phyloP scores from a whole-genome alignment of 345 rosid species.

The Trapa bicornis region DNA sequence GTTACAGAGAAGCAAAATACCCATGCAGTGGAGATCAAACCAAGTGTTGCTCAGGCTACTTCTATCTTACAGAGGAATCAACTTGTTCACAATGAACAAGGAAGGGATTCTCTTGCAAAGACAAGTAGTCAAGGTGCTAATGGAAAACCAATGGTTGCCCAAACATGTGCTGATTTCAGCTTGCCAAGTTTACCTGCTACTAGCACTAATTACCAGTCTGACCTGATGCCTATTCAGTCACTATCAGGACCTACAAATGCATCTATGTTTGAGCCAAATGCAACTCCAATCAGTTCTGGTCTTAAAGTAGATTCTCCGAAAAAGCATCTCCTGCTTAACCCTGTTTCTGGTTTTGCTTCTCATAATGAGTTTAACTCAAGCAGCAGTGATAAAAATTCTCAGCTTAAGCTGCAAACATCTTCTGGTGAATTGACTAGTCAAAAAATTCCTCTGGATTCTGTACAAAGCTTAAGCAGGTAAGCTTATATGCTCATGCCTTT shows the following conservation, averaged over 20 bases:
- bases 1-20: slow-evolving; percentile 26
- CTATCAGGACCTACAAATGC: slow-evolving; percentile 16
- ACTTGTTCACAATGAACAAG: slow-evolving; percentile 8
- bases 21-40: slow-evolving; percentile 18
- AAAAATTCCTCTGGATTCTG: slow-evolving; percentile 7
- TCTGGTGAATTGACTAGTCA: slow-evolving; percentile 16
- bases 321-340: slow-evolving; percentile 16
- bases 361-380: slow-evolving; percentile 12
- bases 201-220: slow-evolving; percentile 23
- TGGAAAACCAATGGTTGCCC: slow-evolving; percentile 25
- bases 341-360: slow-evolving; percentile 12
- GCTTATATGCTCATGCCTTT: slow-evolving; percentile 2
- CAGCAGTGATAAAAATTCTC: slow-evolving; percentile 17
- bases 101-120: slow-evolving; percentile 17
- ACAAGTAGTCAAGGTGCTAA: slow-evolving; percentile 17
- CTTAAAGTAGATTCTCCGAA: slow-evolving; percentile 18
- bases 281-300: slow-evolving; percentile 14
- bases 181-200: slow-evolving; percentile 18
- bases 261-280: slow-evolving; percentile 16
- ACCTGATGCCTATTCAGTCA: slow-evolving; percentile 18
- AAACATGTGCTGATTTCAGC: slow-evolving; percentile 19
- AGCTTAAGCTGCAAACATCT: slow-evolving; percentile 1
- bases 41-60: slow-evolving; percentile 22
- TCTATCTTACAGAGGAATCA: slow-evolving; percentile 19
- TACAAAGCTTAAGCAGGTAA: slow-evolving; percentile 35